Evolutionary conservation across 1,284 basidiomycete species (phyloP).

Genomic region (Cutaneotrichosporon mucoides): DNA sequence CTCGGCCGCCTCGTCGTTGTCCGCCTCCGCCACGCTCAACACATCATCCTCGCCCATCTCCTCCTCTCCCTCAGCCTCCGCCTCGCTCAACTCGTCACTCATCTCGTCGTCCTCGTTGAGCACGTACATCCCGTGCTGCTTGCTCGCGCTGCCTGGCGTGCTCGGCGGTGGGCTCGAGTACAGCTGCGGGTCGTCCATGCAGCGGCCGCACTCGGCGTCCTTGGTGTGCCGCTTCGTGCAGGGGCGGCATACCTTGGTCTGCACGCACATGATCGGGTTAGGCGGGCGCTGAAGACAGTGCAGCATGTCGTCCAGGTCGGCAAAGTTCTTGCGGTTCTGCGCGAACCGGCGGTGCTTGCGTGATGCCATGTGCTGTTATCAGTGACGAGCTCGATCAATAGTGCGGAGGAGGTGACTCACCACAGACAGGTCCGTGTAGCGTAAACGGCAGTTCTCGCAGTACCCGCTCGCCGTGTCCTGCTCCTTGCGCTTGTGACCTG

Average conservation of each 20-base stretch:
- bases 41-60: neutral
- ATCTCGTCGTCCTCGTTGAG: neutral
- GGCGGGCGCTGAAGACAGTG: constrained; percentile 66
- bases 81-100: neutral
- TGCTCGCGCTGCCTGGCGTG: constrained; percentile 5
- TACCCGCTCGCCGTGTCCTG: constrained; percentile 79
- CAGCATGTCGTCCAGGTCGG: constrained; percentile 74
- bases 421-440: constrained; percentile 82
- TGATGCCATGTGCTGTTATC: constrained; percentile 66
- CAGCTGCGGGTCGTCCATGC: constrained; percentile 17
- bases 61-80: neutral
- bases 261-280: constrained; percentile 29
- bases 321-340: constrained; percentile 71
- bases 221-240: constrained; percentile 20
- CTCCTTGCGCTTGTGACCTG: constrained; percentile 56
- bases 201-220: constrained; percentile 20
- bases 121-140: neutral
- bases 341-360: constrained; percentile 85
- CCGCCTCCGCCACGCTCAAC: neutral
- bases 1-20: constrained; percentile 4
- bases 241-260: constrained; percentile 22
- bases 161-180: constrained; percentile 12
- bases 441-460: constrained; percentile 91
- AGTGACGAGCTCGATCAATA: neutral
- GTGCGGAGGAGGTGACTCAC: constrained; percentile 53